Evolutionary conservation across 2,329 filamentous ascomycete genomes (phyloP).

Genomic region (Cladophialophora carrionii): DNA sequence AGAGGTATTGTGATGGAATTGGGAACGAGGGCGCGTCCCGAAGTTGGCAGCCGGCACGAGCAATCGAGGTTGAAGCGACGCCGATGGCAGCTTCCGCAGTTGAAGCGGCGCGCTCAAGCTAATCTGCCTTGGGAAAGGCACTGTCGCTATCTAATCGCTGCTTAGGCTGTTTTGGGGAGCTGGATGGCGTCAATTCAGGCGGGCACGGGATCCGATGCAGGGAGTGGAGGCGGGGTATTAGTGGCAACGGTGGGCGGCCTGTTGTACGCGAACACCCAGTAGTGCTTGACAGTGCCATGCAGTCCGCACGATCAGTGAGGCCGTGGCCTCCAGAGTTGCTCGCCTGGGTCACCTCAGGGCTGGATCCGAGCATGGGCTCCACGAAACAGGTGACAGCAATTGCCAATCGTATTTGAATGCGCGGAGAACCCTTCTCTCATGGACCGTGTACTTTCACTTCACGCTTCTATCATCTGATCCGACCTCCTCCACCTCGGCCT

Average conservation of each 20-base stretch:
- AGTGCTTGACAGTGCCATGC: neutral
- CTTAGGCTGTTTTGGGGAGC: neutral
- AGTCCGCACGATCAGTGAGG: neutral
- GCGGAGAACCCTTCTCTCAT: neutral
- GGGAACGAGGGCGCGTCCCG: constrained; percentile 11
- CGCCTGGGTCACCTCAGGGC: neutral
- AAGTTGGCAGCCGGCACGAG: constrained; percentile 14
- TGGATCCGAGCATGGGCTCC: neutral
- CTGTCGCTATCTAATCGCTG: neutral
- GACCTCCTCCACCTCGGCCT: neutral
- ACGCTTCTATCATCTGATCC: neutral
- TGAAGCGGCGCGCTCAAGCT: constrained; percentile 2
- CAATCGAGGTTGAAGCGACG: constrained; percentile 1
- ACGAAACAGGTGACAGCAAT: constrained; percentile 18
- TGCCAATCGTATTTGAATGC: constrained; percentile 22
- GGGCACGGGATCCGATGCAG: constrained; percentile 26
- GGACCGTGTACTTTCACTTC: neutral
- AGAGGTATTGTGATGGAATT: neutral
- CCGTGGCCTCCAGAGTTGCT: neutral
- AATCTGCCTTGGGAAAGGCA: neutral
- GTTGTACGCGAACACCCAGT: neutral
- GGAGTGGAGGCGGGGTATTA: constrained; percentile 20
- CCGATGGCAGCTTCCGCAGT: constrained; percentile 8
- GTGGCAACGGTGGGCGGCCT: neutral
- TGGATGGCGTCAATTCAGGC: neutral